These are phyloP conservation scores for Pseudoscleropodium purum DNA, from an alignment of 225 moss, liverwort and hornwort genomes.

Conservation along the genomic window DNA sequence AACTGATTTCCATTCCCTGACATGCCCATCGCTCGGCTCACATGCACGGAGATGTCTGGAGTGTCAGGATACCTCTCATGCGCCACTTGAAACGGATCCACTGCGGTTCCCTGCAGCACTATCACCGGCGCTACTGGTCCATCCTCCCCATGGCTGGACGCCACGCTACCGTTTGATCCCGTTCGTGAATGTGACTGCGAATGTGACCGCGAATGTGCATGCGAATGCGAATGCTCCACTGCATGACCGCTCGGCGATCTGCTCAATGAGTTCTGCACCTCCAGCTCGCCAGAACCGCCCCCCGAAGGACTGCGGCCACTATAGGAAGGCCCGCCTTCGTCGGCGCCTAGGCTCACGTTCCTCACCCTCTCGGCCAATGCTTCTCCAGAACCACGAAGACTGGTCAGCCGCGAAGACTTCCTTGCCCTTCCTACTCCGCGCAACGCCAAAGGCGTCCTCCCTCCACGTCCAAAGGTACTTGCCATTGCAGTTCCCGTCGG, in stretches of 20 bases:
- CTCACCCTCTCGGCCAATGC: constrained; percentile 23
- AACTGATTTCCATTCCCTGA: constrained; percentile 18
- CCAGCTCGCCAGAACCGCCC: constrained; percentile 31
- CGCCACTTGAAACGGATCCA: constrained; percentile 19
- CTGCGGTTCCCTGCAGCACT: not conserved
- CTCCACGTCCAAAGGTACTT: not conserved
- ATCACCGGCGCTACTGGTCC: constrained; percentile 25
- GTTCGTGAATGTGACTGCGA: constrained; percentile 25
- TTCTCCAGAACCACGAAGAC: constrained; percentile 33
- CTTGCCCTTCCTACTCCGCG: constrained; percentile 32
- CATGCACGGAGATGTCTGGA: constrained; percentile 51
- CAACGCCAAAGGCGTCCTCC: not conserved
- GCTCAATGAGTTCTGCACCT: constrained; percentile 10
- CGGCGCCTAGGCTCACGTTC: constrained; percentile 32
- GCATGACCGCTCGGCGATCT: constrained; percentile 15
- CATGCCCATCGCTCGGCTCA: constrained; percentile 11
- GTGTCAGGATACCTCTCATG: constrained; percentile 53
- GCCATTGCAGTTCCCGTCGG: not conserved
- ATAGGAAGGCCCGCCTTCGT: constrained; percentile 49
- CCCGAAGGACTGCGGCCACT: constrained; percentile 7
- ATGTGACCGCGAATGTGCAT: not conserved
- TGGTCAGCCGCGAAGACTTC: constrained; percentile 21
- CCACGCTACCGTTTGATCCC: constrained; percentile 46
- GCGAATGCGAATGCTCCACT: constrained; percentile 13
- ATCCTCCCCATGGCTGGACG: constrained; percentile 49